Evolutionary conservation across 441 rosid genomes (phyloP), one percentile per base, ranked within the genome.

Genomic region (Eutrema salsugineum): DNA sequence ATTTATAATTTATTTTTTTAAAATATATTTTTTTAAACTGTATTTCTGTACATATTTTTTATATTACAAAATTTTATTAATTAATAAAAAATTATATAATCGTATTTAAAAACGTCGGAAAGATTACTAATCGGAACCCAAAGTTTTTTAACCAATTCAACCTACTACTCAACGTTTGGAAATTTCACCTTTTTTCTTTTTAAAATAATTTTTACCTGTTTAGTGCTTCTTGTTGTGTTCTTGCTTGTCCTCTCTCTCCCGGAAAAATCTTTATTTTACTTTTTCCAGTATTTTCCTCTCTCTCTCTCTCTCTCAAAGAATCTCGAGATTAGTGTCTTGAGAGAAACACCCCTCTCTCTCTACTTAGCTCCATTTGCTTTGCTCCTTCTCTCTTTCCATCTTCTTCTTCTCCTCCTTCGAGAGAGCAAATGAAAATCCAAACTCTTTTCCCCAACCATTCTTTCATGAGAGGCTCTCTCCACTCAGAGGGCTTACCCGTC

Each of bases 151-250:
- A 44, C 77, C 36, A 56, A 73, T 19, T 15, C 66, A 57, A 48
- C 62, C 66, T 57, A 38, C 39, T 40, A 38, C 39, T 40, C n/a
- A 24, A 14, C 59, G 35, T 65, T 47, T 24, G 16, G 3, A 73
- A 73, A 16, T 47, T 47, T 73, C 60, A 65, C 66, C 27, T 65
- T 73, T 39, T 11, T 4, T 8, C 5, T 8, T 8, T 6, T 3
- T 6, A 17, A 50, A 30, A 32, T 10, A 63, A 54, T 3, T 59
- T 38, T 58, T 32, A 49, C 54, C 38, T 1, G 20, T 58, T 57
- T 49, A 66, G 77, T 73, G 77, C 72, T 50, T 40, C 68, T 74
- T 74, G 68, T 67, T 74, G 73, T 67, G 70, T 74, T 74, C 73
- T 67, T 50, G 24, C 42, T 66, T 74, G 73, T 74, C 73, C 63